Conservation (phyloP, 2,329 filamentous ascomycete species). For the Microcyclospora tardicrescens region DNA sequence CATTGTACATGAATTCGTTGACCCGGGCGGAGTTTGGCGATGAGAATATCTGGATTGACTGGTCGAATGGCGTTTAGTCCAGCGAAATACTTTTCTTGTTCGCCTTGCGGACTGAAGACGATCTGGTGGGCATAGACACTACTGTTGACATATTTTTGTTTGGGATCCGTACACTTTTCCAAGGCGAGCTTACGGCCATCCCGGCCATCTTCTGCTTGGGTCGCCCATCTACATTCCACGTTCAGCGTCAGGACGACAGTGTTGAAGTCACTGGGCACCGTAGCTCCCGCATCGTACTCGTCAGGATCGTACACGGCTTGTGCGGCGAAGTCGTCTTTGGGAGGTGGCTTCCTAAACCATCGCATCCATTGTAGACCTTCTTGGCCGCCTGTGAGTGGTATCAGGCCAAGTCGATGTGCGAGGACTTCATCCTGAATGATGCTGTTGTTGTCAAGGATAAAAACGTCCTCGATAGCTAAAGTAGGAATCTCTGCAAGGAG, state of each 20-base stretch:
- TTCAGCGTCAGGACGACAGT: constrained; percentile 69
- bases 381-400: constrained; percentile 71
- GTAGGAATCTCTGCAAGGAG: constrained; percentile 89
- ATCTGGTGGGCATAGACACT: constrained; percentile 48
- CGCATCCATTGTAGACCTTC: constrained; percentile 69
- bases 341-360: constrained; percentile 62
- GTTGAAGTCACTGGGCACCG: constrained; percentile 61
- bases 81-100: constrained; percentile 53
- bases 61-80: constrained; percentile 52
- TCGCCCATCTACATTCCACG: constrained; percentile 68
- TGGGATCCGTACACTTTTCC: constrained; percentile 63
- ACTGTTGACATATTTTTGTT: constrained; percentile 73
- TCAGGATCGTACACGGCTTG: constrained; percentile 26
- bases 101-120: constrained; percentile 60
- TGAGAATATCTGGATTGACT: constrained; percentile 80
- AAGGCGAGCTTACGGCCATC: constrained; percentile 45
- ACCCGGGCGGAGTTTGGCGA: constrained; percentile 84
- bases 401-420: constrained; percentile 74
- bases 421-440: constrained; percentile 97
- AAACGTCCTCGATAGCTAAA: constrained; percentile 86
- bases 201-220: constrained; percentile 21
- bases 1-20: constrained; percentile 77
- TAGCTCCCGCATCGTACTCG: constrained; percentile 29
- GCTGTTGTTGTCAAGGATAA: constrained; percentile 89
- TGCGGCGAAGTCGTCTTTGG: constrained; percentile 41